phyloP scores from a whole-genome alignment of 176 grass and related monocot species.

The Lolium rigidum region DNA sequence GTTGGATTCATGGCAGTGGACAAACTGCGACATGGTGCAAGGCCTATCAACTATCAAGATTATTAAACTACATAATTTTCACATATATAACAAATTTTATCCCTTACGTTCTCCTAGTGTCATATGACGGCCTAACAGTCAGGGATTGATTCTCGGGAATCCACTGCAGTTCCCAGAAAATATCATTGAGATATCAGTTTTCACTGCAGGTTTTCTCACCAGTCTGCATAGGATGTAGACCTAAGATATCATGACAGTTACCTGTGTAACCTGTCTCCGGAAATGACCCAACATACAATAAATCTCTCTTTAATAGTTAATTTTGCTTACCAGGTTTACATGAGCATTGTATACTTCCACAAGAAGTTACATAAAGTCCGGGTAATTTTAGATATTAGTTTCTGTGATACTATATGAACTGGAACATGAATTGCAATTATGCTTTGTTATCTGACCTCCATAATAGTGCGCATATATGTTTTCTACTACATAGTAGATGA shows the following conservation, averaged over 20 bases:
- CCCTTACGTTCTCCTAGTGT: neutral
- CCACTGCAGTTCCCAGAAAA: neutral
- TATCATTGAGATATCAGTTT: constrained; percentile 4
- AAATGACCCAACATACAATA: neutral
- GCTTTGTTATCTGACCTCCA: neutral
- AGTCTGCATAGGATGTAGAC: neutral
- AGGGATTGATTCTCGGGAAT: too few species aligned
- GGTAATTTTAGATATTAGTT: neutral
- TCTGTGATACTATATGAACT: neutral
- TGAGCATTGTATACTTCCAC: neutral
- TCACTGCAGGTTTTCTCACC: neutral
- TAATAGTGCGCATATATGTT: neutral
- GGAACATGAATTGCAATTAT: too few species aligned
- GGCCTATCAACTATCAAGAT: neutral
- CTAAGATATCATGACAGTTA: neutral
- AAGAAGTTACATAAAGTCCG: neutral
- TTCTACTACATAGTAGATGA: neutral
- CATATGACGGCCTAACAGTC: too few species aligned
- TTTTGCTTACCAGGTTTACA: constrained; percentile 13
- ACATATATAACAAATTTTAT: neutral
- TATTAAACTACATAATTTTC: neutral
- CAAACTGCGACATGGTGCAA: neutral
- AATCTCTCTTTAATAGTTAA: neutral
- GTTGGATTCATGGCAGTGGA: neutral
- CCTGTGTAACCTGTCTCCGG: neutral